Percentiles rank a stretch among this genome's conserved stretches.
Conservation (phyloP, 1,284 basidiomycete species). For the Ganoderma multipileum region DNA sequence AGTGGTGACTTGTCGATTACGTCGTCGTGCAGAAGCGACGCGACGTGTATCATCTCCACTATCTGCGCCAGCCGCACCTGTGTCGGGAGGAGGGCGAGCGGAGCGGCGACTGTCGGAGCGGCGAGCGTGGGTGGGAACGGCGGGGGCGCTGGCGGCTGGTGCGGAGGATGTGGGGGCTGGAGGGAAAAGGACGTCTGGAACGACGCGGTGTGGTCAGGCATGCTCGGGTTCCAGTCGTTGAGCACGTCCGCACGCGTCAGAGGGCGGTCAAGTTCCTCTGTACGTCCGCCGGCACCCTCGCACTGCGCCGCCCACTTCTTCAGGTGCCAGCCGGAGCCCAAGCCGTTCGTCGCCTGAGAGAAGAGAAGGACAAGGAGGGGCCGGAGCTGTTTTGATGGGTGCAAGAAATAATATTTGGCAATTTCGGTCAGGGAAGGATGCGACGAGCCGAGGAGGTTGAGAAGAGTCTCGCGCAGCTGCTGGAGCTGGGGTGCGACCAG, state of each 20-base stretch:
- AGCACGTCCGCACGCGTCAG: constrained; percentile 78
- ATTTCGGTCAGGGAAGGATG: constrained; percentile 89
- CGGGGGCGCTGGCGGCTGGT: constrained; percentile 48
- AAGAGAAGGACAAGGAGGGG: constrained; percentile 93
- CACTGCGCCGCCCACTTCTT: constrained; percentile 55
- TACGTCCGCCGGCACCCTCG: constrained; percentile 47
- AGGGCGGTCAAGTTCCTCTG: constrained; percentile 70
- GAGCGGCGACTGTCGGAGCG: constrained; percentile 42
- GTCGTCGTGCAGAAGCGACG: constrained; percentile 94
- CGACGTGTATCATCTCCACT: constrained; percentile 98
- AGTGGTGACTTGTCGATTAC: constrained; percentile 90
- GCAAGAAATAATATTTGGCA: constrained; percentile 93
- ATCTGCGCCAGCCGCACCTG: constrained; percentile 95
- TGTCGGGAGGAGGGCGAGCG: constrained; percentile 70
- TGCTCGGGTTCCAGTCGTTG: constrained; percentile 86
- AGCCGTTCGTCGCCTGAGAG: constrained; percentile 88
- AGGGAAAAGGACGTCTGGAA: constrained; percentile 57
- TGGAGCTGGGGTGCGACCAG: constrained; percentile 80
- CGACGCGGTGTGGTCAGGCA: constrained; percentile 71
- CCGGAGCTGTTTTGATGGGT: constrained; percentile 89
- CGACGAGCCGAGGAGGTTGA: constrained; percentile 86
- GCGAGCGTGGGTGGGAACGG: constrained; percentile 37
- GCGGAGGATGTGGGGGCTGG: constrained; percentile 47
- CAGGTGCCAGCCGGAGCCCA: constrained; percentile 61
- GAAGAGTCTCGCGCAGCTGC: constrained; percentile 77